These are phyloP conservation scores for Leishmania tarentolae DNA, from an alignment of 208 protist genomes.

Conservation along the genomic window DNA sequence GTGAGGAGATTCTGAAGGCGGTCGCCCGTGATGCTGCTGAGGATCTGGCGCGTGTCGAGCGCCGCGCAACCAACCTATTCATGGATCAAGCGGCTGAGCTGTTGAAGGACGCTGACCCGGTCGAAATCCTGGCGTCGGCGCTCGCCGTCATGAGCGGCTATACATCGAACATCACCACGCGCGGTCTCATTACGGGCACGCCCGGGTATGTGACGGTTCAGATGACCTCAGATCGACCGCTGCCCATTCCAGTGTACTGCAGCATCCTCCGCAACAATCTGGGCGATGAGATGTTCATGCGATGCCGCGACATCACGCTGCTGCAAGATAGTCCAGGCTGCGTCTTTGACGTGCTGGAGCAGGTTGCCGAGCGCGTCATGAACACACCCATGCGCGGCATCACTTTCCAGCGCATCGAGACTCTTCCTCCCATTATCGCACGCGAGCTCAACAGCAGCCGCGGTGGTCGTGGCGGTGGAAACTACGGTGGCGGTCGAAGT, in stretches of 20 bases:
- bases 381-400: conserved; percentile 67
- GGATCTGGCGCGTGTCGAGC: conserved; percentile 88
- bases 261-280: conserved; percentile 88
- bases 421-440: conserved; percentile 84
- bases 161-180: conserved; percentile 84
- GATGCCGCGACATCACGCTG: conserved; percentile 84
- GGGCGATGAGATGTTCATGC: conserved; percentile 78
- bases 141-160: conserved; percentile 93
- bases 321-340: conserved; percentile 86
- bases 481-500: conserved; percentile 24
- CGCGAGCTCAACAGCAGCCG: conserved; percentile 67
- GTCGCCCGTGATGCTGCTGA: conserved; percentile 84
- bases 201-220: conserved; percentile 78
- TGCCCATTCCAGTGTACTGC: conserved; percentile 86
- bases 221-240: conserved; percentile 64
- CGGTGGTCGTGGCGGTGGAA: conserved; percentile 38
- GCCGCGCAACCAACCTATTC: conserved; percentile 82
- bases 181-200: conserved; percentile 82
- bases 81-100: conserved; percentile 87
- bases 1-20: conserved; percentile 86
- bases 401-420: conserved; percentile 65
- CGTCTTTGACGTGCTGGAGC: conserved; percentile 89
- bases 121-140: conserved; percentile 86
- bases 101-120: conserved; percentile 86
- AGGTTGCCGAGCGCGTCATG: conserved; percentile 63